These are phyloP conservation scores for Suhomyces sp. DNA, from an alignment of 805 yeast genomes.

Conservation along the genomic window DNA sequence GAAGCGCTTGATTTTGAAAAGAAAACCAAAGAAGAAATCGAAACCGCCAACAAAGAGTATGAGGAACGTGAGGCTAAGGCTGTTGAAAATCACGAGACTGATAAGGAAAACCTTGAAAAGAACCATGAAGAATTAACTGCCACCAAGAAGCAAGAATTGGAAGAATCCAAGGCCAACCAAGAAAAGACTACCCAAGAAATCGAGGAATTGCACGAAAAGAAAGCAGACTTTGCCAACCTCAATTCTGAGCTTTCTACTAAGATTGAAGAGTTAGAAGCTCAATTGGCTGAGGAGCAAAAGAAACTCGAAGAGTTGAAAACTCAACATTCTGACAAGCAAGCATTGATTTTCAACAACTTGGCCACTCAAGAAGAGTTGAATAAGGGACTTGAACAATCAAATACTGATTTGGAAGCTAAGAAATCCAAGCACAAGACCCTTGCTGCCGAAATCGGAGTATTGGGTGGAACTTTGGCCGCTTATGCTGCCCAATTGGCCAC, in stretches of 20 bases:
- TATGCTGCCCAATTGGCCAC: slow-evolving; percentile 42
- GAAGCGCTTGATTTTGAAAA: slow-evolving; percentile 38
- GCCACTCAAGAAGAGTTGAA: slow-evolving; percentile 42
- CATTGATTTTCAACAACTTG: slow-evolving; percentile 23
- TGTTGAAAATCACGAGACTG: slow-evolving; percentile 42
- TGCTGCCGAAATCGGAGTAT: slow-evolving; percentile 41
- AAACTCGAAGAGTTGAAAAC: slow-evolving; percentile 31
- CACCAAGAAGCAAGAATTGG: slow-evolving; percentile 43
- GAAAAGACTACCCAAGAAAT: slow-evolving; percentile 43
- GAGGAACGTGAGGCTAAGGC: slow-evolving; percentile 47
- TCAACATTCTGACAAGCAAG: slow-evolving; percentile 29
- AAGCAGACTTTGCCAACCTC: slow-evolving; percentile 36
- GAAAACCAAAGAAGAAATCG: slow-evolving; percentile 42
- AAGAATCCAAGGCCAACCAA: slow-evolving; percentile 39
- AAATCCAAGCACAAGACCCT: slow-evolving; percentile 36
- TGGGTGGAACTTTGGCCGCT: slow-evolving; percentile 42
- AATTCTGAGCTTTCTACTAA: slow-evolving; percentile 37
- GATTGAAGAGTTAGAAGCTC: slow-evolving; percentile 42
- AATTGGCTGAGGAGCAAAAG: slow-evolving; percentile 38
- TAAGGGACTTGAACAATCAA: slow-evolving; percentile 31
- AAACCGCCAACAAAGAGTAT: slow-evolving; percentile 43
- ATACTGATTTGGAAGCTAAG: slow-evolving; percentile 36
- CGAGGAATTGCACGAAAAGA: slow-evolving; percentile 43
- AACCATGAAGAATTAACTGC: slow-evolving; percentile 46
- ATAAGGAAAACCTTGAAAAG: slow-evolving; percentile 40